Evolutionary conservation across 129 eudicot genomes (phyloP).

Genomic region (Glebionis coronaria): DNA sequence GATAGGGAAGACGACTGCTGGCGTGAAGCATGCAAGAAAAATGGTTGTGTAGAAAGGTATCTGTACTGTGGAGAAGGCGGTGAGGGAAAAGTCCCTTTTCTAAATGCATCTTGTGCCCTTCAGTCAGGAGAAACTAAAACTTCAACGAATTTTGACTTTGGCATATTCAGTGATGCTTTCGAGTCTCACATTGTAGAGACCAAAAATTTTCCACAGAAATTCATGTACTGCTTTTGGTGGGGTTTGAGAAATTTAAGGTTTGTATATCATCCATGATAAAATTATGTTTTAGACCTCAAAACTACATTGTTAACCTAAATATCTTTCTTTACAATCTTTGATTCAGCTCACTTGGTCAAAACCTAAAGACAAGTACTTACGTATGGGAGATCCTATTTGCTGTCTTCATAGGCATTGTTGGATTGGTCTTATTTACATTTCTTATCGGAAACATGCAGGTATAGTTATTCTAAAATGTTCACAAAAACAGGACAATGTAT

Average conservation of each 20-base stretch:
- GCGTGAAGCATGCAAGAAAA: slow-evolving; percentile 39
- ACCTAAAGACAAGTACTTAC: slow-evolving; percentile 72
- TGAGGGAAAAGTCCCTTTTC: slow-evolving; percentile 21
- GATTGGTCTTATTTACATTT: slow-evolving; percentile 76
- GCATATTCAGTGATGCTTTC: slow-evolving; percentile 74
- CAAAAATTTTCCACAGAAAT: slow-evolving; percentile 42
- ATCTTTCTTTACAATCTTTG: background rate
- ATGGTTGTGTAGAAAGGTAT: background rate
- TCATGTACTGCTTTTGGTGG: slow-evolving; percentile 89
- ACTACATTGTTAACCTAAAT: background rate
- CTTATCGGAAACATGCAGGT: slow-evolving; percentile 95
- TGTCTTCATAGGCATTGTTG: slow-evolving; percentile 48
- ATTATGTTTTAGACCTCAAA: background rate
- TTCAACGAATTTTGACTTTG: slow-evolving; percentile 56
- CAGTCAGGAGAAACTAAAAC: slow-evolving; percentile 31
- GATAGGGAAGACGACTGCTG: slow-evolving; percentile 69
- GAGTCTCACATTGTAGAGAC: slow-evolving; percentile 49
- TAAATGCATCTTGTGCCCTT: slow-evolving; percentile 38
- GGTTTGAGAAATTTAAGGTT: slow-evolving; percentile 73
- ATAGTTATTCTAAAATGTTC: background rate
- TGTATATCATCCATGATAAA: slow-evolving; percentile 11
- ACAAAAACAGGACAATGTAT: too few species aligned
- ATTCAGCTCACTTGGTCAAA: slow-evolving; percentile 80
- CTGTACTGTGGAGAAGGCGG: slow-evolving; percentile 44
- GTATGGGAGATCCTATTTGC: slow-evolving; percentile 69